phyloP scores from a whole-genome alignment of 2,329 filamentous ascomycete genomes.

The Hypoxylon sp. region DNA sequence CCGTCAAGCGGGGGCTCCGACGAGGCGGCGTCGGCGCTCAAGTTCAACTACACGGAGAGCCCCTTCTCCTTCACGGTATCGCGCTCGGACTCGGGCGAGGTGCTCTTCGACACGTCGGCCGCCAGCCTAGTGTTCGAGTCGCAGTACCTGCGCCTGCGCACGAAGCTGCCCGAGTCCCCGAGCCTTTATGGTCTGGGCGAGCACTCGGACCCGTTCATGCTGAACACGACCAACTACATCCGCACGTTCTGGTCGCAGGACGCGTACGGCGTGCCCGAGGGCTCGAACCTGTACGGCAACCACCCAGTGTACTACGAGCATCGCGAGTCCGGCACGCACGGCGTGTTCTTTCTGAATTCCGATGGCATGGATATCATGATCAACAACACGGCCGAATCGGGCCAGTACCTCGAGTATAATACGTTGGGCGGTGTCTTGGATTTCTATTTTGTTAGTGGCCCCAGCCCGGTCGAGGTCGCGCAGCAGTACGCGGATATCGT shows the following conservation, averaged over 20 bases:
- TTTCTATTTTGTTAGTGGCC: slow-evolving; percentile 73
- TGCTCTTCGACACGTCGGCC: slow-evolving; percentile 77
- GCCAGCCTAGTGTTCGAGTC: slow-evolving; percentile 78
- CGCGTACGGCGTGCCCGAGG: slow-evolving; percentile 69
- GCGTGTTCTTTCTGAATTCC: slow-evolving; percentile 78
- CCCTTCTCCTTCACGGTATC: slow-evolving; percentile 58
- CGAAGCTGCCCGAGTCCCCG: slow-evolving; percentile 74
- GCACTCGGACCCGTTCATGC: slow-evolving; percentile 76
- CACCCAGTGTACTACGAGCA: slow-evolving; percentile 84
- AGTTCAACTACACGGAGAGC: slow-evolving; percentile 52
- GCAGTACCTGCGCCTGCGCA: slow-evolving; percentile 80
- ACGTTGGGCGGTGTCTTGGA: slow-evolving; percentile 81
- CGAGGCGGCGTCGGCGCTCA: slow-evolving; percentile 44
- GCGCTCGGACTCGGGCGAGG: slow-evolving; percentile 55
- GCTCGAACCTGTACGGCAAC: slow-evolving; percentile 76
- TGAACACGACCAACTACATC: slow-evolving; percentile 76
- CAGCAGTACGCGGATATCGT: slow-evolving; percentile 69
- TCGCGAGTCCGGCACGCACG: slow-evolving; percentile 67
- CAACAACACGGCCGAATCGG: slow-evolving; percentile 67
- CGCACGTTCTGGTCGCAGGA: slow-evolving; percentile 78
- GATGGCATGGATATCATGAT: slow-evolving; percentile 84
- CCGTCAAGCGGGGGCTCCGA: slow-evolving; percentile 53
- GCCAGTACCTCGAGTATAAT: slow-evolving; percentile 84
- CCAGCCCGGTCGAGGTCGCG: slow-evolving; percentile 67
- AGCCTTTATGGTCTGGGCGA: slow-evolving; percentile 84